phyloP scores from a whole-genome alignment of 495 filamentous ascomycete genomes.

The Aspergillus homomorphus region DNA sequence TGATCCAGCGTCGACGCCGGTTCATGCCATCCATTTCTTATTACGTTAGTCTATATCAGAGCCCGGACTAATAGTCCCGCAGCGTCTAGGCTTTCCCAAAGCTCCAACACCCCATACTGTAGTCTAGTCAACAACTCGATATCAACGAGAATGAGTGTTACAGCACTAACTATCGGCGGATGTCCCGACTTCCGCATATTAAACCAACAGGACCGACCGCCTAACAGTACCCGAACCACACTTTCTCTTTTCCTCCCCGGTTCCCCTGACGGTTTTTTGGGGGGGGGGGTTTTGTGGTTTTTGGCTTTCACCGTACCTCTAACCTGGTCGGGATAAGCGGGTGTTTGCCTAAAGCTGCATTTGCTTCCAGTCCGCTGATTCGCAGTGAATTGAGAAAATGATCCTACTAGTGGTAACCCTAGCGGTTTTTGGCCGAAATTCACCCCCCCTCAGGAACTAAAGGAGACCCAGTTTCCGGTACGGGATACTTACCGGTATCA shows the following conservation, averaged over 20 bases:
- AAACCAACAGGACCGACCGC: conserved; percentile 9
- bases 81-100: conserved; percentile 11
- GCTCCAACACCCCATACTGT: conserved; percentile 11
- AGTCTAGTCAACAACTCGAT: no score
- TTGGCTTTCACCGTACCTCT: conserved; percentile 10
- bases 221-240: conserved; percentile 8
- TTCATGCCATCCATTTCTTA: conserved; percentile 17
- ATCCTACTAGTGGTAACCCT: neutral
- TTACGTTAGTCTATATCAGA: conserved; percentile 10
- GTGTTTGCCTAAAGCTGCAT: conserved; percentile 14
- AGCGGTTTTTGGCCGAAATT: neutral
- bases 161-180: conserved; percentile 23
- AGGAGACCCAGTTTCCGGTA: neutral
- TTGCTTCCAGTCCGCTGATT: conserved; percentile 13
- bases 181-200: conserved; percentile 21
- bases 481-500: neutral
- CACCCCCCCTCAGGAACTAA: neutral
- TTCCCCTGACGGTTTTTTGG: neutral
- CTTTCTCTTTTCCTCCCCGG: neutral
- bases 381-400: neutral
- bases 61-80: neutral
- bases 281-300: conserved; percentile 1
- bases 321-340: conserved; percentile 17
- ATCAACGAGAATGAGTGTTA: no score
- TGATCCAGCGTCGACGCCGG: conserved; percentile 8